phyloP scores from a whole-genome alignment of 2,329 filamentous ascomycete species.

The Ploettnerulaceae sp. region DNA sequence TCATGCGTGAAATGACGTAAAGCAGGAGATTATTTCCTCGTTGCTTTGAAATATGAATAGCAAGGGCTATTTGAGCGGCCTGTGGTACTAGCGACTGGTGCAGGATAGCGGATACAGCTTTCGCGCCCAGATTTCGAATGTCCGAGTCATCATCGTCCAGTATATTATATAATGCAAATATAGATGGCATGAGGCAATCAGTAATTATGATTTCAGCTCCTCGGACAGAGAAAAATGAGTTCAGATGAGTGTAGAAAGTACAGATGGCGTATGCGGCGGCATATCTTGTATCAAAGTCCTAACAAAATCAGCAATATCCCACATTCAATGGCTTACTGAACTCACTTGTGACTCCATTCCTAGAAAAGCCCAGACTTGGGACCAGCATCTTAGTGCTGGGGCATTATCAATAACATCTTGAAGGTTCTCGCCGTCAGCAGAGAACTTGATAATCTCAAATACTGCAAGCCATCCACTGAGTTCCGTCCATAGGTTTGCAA shows the following conservation, averaged over 20 bases:
- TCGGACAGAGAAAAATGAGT: background rate
- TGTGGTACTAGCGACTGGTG: slow-evolving; percentile 40
- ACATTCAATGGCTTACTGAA: background rate
- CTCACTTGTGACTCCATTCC: slow-evolving; percentile 6
- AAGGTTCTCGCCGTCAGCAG: background rate
- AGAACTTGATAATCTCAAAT: background rate
- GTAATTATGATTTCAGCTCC: background rate
- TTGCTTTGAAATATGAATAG: slow-evolving; percentile 12
- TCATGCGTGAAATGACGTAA: slow-evolving; percentile 22
- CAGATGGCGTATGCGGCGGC: slow-evolving; percentile 41
- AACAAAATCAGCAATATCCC: slow-evolving; percentile 11
- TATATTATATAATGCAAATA: slow-evolving; percentile 1
- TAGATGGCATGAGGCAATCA: background rate
- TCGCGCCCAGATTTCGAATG: slow-evolving; percentile 8
- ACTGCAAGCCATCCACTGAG: background rate
- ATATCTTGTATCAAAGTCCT: slow-evolving; percentile 59
- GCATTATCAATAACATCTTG: background rate
- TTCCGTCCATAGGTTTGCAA: background rate
- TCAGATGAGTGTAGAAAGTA: slow-evolving; percentile 34
- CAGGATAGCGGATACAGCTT: slow-evolving; percentile 36
- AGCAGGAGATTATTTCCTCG: slow-evolving; percentile 9
- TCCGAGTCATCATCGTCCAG: slow-evolving; percentile 15
- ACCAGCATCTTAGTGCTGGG: background rate
- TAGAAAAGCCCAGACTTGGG: background rate
- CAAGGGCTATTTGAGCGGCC: slow-evolving; percentile 16